phyloP scores from a whole-genome alignment of 805 yeast genomes.

The Wickerhamomyces strasburgensis region DNA sequence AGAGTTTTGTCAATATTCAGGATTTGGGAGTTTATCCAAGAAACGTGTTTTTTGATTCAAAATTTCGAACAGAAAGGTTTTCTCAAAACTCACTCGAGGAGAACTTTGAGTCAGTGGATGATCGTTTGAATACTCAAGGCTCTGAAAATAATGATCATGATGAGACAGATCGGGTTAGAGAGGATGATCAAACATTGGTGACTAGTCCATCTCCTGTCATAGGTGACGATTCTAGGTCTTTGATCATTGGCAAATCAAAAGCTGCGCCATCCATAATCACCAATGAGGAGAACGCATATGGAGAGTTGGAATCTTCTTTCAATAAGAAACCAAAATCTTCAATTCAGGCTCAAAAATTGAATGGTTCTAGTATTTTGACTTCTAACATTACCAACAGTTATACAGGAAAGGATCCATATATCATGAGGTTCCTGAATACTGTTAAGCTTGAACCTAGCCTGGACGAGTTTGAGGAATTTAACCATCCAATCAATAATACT shows the following conservation, averaged over 20 bases:
- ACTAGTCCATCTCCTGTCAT: conserved; percentile 8
- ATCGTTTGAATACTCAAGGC: conserved; percentile 9
- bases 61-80: conserved; percentile 16
- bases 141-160: conserved; percentile 7
- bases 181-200: conserved; percentile 11
- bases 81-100: conserved; percentile 9
- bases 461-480: conserved; percentile 66
- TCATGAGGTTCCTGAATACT: conserved; percentile 49
- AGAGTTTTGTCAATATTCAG: conserved; percentile 23
- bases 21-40: conserved; percentile 40
- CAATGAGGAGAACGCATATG: conserved; percentile 38
- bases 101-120: conserved; percentile 10
- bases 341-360: conserved; percentile 9
- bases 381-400: conserved; percentile 50
- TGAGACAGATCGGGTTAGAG: conserved; percentile 1
- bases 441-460: conserved; percentile 53
- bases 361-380: conserved; percentile 10
- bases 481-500: conserved; percentile 25
- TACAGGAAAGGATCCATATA: conserved; percentile 60
- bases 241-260: conserved; percentile 31
- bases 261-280: conserved; percentile 36
- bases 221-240: conserved; percentile 25
- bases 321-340: conserved; percentile 12
- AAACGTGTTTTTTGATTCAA: conserved; percentile 47
- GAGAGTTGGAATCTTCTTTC: conserved; percentile 35